These are phyloP conservation scores for Talaromyces sp. DNA, from an alignment of 2,329 filamentous ascomycete species.

Conservation along the genomic window DNA sequence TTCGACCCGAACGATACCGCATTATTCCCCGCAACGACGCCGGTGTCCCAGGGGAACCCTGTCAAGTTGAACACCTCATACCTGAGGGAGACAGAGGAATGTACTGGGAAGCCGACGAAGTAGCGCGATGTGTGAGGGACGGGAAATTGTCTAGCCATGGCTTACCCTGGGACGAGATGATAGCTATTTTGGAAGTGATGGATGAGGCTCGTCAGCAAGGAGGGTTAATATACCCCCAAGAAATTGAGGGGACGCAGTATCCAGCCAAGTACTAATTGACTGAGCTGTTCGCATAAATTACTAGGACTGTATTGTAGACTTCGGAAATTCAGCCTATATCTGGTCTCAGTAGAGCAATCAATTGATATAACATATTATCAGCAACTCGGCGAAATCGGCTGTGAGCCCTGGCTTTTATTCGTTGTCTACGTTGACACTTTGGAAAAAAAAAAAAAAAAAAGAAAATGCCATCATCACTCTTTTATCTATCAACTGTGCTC, in stretches of 20 bases:
- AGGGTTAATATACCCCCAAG: constrained; percentile 57
- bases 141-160: constrained; percentile 68
- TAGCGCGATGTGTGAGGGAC: constrained; percentile 67
- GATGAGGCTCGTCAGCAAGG: constrained; percentile 62
- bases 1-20: constrained; percentile 60
- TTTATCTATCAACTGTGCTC: background rate
- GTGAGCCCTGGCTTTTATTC: background rate
- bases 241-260: constrained; percentile 50
- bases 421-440: background rate
- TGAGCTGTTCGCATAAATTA: background rate
- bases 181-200: constrained; percentile 78
- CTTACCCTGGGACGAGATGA: constrained; percentile 70
- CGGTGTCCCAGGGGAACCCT: constrained; percentile 1
- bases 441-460: too few species aligned
- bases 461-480: background rate
- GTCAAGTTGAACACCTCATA: constrained; percentile 29
- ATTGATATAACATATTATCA: background rate
- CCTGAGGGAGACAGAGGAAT: constrained; percentile 68
- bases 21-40: constrained; percentile 31
- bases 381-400: background rate
- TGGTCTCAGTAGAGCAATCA: background rate
- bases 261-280: background rate
- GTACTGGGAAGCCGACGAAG: constrained; percentile 84
- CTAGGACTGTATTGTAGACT: background rate
- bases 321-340: background rate